phyloP scores from a whole-genome alignment of 805 yeast species.

The Schwanniomyces occidentalis region DNA sequence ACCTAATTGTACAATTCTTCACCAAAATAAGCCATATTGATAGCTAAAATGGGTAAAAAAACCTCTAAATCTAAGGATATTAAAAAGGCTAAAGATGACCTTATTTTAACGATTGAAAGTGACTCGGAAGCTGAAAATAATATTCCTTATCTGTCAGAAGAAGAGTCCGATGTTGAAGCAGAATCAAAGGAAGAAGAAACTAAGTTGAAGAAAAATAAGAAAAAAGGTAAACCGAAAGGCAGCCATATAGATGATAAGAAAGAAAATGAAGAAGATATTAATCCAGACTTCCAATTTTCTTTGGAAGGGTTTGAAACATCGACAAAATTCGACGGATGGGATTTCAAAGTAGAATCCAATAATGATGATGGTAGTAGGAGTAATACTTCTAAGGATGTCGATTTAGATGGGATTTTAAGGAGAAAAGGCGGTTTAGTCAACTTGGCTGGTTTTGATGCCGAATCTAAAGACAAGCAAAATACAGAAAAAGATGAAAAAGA shows the following conservation, averaged over 20 bases:
- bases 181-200: slow-evolving; percentile 48
- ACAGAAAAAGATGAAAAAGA: slow-evolving; percentile 21
- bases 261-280: slow-evolving; percentile 52
- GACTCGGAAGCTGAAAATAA: slow-evolving; percentile 56
- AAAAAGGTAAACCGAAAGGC: slow-evolving; percentile 17
- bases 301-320: slow-evolving; percentile 56
- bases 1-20: background rate
- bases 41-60: slow-evolving; percentile 9
- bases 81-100: slow-evolving; percentile 39
- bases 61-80: slow-evolving; percentile 1
- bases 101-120: slow-evolving; percentile 76
- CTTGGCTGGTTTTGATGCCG: slow-evolving; percentile 45
- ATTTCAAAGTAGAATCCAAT: slow-evolving; percentile 57
- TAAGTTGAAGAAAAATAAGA: slow-evolving; percentile 15
- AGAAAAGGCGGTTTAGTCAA: slow-evolving; percentile 76
- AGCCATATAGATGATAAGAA: slow-evolving; percentile 23
- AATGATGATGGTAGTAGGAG: slow-evolving; percentile 20
- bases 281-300: slow-evolving; percentile 73
- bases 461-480: slow-evolving; percentile 18
- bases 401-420: slow-evolving; percentile 82
- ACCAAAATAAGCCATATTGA: too few relatives aligned
- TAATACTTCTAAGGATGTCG: slow-evolving; percentile 58
- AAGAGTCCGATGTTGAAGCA: slow-evolving; percentile 24
- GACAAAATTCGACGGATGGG: slow-evolving; percentile 75
- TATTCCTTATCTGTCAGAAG: slow-evolving; percentile 22